Base-by-base conservation (phyloP, 148 eudicot species). In the Silene conica region DNA sequence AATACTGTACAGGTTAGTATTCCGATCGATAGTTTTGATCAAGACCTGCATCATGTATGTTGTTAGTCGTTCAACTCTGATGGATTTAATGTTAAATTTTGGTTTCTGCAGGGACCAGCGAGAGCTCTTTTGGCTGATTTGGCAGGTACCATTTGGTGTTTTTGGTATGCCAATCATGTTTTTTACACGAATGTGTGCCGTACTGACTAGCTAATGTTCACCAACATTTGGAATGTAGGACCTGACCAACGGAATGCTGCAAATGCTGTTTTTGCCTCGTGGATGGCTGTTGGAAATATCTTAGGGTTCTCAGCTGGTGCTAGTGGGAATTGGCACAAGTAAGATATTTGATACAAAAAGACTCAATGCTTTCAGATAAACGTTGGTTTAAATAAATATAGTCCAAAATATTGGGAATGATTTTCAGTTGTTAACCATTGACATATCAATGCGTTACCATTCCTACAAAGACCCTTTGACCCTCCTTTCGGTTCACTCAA, bases 231-330 rank as follows among this genome's bases (percentile, higher is more conserved):
- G 23, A 61, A 73, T 76, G 22, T 78, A 94, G 98, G 98, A 69
- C 98, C 98, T 63, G 95, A 89, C 65, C 97, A 94, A 70, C 85
- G 97, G 76, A 89, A 91, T 85, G 73, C 96, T 63, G 92, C 97
- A 59, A 94, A 94, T 89, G 98, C 98, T 69, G 71, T 94, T 69
- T 94, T 94, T 85, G 92, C 96, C 76, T 80, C 93, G 34, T 91
- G 98, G 98, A 94, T 94, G 98, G 96, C 98, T 69, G 90, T 91
- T 69, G 98, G 98, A 75, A 94, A 94, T 81, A 92, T 94, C 77
- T 80, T 89, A 63, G 98, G 98, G 20, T 94, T 94, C 84, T 94
- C 97, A 77, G 80, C 97, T 80, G 98, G 97, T 65, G 89, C 98
- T 79, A 87, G 92, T 79, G 95, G 97, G 74, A 74, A 88, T 66